These are phyloP conservation scores for Rhynchosporium graminicola DNA, from an alignment of 2,329 filamentous ascomycete species.

Conservation along the genomic window DNA sequence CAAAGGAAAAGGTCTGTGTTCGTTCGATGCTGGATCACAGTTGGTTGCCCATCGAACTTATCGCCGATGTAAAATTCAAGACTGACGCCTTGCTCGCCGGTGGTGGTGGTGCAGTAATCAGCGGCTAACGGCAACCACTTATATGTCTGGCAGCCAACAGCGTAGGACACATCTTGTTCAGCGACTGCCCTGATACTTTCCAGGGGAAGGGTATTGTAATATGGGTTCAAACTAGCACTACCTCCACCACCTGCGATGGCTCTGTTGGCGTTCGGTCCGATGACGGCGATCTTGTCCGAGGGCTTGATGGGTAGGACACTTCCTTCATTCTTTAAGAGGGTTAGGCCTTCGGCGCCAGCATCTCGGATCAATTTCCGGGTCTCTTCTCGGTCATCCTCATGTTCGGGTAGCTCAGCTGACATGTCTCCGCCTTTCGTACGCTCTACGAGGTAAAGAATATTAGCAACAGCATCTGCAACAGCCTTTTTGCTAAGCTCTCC, in stretches of 20 bases:
- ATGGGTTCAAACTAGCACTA: conserved; percentile 67
- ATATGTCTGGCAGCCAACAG: conserved; percentile 62
- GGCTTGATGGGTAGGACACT: conserved; percentile 58
- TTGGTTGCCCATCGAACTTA: conserved; percentile 58
- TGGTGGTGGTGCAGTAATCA: conserved; percentile 56
- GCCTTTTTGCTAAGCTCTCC: conserved; percentile 50
- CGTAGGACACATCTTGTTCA: conserved; percentile 58
- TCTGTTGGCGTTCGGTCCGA: conserved; percentile 67
- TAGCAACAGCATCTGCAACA: conserved; percentile 59
- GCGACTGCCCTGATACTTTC: conserved; percentile 60
- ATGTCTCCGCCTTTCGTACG: conserved; percentile 62
- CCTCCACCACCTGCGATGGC: conserved; percentile 69
- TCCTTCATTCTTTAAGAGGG: conserved; percentile 64
- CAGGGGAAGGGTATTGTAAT: conserved; percentile 65
- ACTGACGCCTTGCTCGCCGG: conserved; percentile 60
- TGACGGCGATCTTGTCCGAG: conserved; percentile 61
- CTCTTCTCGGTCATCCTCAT: conserved; percentile 57
- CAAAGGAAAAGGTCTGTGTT: conserved; percentile 70
- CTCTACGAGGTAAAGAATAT: conserved; percentile 60
- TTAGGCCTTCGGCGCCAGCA: conserved; percentile 62
- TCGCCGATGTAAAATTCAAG: conserved; percentile 68
- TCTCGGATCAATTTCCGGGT: conserved; percentile 61
- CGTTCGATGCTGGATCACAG: conserved; percentile 57
- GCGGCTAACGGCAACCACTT: conserved; percentile 67
- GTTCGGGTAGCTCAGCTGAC: conserved; percentile 57